Percentiles rank a stretch among this genome's conserved stretches.
Conservation (phyloP, 208 protist genomes). For the Naegleria lovaniensis region DNA sequence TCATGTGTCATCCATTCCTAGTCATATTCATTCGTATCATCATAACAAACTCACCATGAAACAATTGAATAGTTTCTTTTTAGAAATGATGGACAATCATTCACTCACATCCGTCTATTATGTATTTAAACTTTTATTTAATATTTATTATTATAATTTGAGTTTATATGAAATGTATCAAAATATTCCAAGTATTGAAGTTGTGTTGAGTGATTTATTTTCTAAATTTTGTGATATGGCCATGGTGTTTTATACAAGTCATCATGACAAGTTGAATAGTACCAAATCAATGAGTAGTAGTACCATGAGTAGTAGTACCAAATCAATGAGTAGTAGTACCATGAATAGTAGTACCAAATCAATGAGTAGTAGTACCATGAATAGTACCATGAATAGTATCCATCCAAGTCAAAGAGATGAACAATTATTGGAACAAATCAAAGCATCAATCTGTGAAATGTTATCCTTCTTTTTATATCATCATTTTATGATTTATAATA, state of each 20-base stretch:
- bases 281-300: no score
- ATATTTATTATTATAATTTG: neutral
- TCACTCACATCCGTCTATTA: neutral
- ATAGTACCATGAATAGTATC: no score
- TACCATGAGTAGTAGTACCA: no score
- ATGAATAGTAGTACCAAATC: no score
- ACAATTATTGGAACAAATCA: neutral
- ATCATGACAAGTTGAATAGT: neutral
- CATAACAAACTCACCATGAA: neutral
- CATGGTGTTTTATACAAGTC: neutral
- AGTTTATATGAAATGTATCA: neutral
- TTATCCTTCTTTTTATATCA: neutral
- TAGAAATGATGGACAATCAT: neutral
- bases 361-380: no score
- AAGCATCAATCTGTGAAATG: neutral
- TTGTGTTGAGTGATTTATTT: neutral
- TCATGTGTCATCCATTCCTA: no score
- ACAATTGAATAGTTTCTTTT: slow-evolving; percentile 12
- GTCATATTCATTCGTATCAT: no score
- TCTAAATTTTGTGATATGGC: neutral
- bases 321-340: no score
- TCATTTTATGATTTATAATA: neutral
- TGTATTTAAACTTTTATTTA: neutral
- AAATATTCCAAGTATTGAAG: neutral
- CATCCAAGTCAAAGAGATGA: no score